Evolutionary conservation across 495 filamentous ascomycete species (phyloP).

Genomic region (Astrothelium macrocarpum): DNA sequence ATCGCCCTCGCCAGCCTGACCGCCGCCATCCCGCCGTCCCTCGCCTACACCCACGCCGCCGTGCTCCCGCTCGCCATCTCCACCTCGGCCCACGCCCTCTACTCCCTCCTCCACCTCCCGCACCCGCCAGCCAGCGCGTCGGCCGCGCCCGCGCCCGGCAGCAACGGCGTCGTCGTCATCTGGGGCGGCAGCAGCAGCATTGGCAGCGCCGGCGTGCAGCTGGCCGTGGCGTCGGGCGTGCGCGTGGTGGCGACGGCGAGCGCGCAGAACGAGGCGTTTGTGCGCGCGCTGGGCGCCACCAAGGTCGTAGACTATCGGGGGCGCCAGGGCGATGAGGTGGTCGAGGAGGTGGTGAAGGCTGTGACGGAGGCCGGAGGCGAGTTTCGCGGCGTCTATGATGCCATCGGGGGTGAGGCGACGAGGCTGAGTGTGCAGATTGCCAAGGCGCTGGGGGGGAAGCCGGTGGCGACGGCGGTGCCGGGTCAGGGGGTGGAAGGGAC

Average conservation of each 20-base stretch:
- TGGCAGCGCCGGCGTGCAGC: slow-evolving; percentile 53
- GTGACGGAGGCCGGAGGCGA: slow-evolving; percentile 21
- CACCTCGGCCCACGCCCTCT: slow-evolving; percentile 46
- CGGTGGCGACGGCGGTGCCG: slow-evolving; percentile 18
- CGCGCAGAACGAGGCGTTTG: slow-evolving; percentile 43
- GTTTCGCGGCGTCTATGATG: slow-evolving; percentile 28
- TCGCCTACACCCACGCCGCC: slow-evolving; percentile 39
- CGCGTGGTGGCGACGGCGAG: slow-evolving; percentile 49
- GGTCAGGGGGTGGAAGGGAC: slow-evolving; percentile 21
- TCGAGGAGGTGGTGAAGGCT: slow-evolving; percentile 29
- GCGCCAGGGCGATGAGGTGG: slow-evolving; percentile 29
- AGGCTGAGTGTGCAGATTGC: slow-evolving; percentile 19
- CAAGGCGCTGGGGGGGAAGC: slow-evolving; percentile 25
- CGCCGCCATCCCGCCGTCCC: slow-evolving; percentile 36
- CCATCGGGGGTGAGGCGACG: slow-evolving; percentile 21
- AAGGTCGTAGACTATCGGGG: slow-evolving; percentile 51
- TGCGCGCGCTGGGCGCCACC: slow-evolving; percentile 45
- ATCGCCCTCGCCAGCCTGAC: slow-evolving; percentile 30
- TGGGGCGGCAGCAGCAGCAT: slow-evolving; percentile 54
- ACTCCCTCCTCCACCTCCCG: slow-evolving; percentile 33
- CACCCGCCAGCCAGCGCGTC: slow-evolving; percentile 26
- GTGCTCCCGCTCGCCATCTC: slow-evolving; percentile 46
- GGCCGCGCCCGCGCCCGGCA: slow-evolving; percentile 21
- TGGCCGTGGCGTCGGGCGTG: slow-evolving; percentile 48
- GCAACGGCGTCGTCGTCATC: slow-evolving; percentile 40